Evolutionary conservation across 768 basidiomycete species (phyloP).

Genomic region (Tulasnella sp.): DNA sequence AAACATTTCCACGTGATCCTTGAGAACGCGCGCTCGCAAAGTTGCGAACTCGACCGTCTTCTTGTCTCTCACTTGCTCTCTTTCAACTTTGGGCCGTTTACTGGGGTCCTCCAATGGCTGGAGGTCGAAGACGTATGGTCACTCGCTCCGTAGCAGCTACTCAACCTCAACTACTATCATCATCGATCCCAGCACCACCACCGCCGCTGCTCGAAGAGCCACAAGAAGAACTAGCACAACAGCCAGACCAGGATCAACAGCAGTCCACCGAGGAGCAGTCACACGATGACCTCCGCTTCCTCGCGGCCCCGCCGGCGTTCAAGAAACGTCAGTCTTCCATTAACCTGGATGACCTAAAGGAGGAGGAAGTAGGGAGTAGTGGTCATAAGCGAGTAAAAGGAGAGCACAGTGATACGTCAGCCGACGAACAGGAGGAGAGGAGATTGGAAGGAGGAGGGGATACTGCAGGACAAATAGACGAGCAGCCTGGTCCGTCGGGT

Average conservation of each 20-base stretch:
- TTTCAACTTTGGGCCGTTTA: not conserved
- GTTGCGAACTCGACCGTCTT: conserved; percentile 6
- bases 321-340: conserved; percentile 12
- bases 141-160: conserved; percentile 25
- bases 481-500: no score
- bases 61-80: conserved; percentile 3
- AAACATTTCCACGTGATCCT: conserved; percentile 9
- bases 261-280: not conserved
- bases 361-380: no score
- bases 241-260: conserved; percentile 3
- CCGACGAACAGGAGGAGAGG: conserved; percentile 12
- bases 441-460: not conserved
- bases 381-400: not conserved
- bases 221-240: not conserved
- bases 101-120: conserved; percentile 1
- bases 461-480: no score
- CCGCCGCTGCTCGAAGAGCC: conserved; percentile 9
- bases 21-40: not conserved
- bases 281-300: not conserved
- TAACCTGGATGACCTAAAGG: not conserved
- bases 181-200: conserved; percentile 1
- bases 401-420: not conserved
- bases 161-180: not conserved
- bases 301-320: not conserved
- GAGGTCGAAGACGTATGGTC: conserved; percentile 18